phyloP scores from a whole-genome alignment of 2,329 filamentous ascomycete species.

The Xylariaceae sp. region DNA sequence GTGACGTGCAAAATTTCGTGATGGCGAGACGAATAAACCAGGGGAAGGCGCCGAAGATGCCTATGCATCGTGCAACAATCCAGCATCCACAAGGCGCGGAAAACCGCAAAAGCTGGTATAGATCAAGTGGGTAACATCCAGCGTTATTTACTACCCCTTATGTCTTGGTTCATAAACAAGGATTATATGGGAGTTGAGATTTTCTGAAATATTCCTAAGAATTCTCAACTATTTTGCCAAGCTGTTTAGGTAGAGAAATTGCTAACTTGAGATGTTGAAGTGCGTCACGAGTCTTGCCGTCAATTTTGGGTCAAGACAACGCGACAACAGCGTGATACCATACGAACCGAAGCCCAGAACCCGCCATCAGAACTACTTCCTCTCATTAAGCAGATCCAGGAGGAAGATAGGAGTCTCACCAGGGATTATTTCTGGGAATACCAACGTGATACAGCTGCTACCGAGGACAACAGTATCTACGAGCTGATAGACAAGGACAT shows the following conservation, averaged over 20 bases:
- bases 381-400: slow-evolving; percentile 10
- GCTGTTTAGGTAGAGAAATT: no score
- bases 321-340: slow-evolving; percentile 6
- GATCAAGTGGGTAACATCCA: neutral
- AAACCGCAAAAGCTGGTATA: slow-evolving; percentile 7
- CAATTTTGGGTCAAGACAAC: slow-evolving; percentile 14
- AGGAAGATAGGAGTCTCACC: slow-evolving; percentile 6
- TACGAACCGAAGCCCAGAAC: slow-evolving; percentile 1
- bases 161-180: no score
- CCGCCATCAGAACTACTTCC: slow-evolving; percentile 2
- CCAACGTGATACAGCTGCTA: slow-evolving; percentile 7
- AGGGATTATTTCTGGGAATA: slow-evolving; percentile 15
- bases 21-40: slow-evolving; percentile 8
- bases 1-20: slow-evolving; percentile 7
- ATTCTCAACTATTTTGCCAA: no score
- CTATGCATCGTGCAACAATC: slow-evolving; percentile 1
- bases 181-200: no score
- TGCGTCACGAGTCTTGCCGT: slow-evolving; percentile 3
- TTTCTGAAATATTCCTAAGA: no score
- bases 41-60: slow-evolving; percentile 9
- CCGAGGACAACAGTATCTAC: slow-evolving; percentile 4
- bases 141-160: no score
- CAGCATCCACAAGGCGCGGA: slow-evolving; percentile 1
- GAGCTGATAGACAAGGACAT: slow-evolving; percentile 4
- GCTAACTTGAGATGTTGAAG: no score